Conservation (phyloP, 352 stramenopile genomes). For the Elongisporangium anandrum region DNA sequence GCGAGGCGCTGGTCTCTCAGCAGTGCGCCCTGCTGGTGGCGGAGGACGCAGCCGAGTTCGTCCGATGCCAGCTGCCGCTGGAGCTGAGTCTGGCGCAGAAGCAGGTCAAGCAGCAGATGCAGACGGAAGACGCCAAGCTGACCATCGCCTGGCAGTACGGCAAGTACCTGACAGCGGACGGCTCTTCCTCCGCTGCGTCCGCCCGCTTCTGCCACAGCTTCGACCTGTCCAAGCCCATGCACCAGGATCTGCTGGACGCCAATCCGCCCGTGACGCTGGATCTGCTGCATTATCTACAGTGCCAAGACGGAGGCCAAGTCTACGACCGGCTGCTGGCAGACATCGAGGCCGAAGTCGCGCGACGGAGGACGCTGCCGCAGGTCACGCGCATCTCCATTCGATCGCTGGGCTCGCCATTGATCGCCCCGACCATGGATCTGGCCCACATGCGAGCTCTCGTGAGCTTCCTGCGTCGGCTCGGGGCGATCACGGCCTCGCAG, state of each 20-base stretch:
- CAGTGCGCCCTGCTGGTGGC: slow-evolving; percentile 33
- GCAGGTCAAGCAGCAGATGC: slow-evolving; percentile 56
- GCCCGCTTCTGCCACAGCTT: slow-evolving; percentile 71
- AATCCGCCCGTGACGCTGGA: slow-evolving; percentile 37
- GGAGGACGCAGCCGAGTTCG: slow-evolving; percentile 33
- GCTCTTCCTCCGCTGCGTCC: slow-evolving; percentile 1
- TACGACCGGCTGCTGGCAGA: slow-evolving; percentile 25
- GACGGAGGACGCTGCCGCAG: slow-evolving; percentile 9
- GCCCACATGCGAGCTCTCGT: slow-evolving; percentile 41
- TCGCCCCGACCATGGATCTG: slow-evolving; percentile 17
- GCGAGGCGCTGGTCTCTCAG: slow-evolving; percentile 40
- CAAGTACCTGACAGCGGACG: slow-evolving; percentile 38
- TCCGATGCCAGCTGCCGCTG: slow-evolving; percentile 36
- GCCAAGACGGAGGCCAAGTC: slow-evolving; percentile 1
- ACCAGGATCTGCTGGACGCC: slow-evolving; percentile 34
- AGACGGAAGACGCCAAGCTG: slow-evolving; percentile 16
- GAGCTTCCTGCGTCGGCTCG: slow-evolving; percentile 29
- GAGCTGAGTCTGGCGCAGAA: slow-evolving; percentile 66
- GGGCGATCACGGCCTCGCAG: slow-evolving; percentile 14
- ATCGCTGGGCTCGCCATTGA: slow-evolving; percentile 38
- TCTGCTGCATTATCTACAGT: slow-evolving; percentile 1
- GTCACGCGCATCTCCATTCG: slow-evolving; percentile 41
- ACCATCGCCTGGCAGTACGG: slow-evolving; percentile 78
- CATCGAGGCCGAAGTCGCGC: slow-evolving; percentile 17
- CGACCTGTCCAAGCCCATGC: slow-evolving; percentile 59